A percentile compares a stretch with the other conserved stretches of the same genome.
phyloP scores from a whole-genome alignment of 768 basidiomycete genomes.

The Tricholoma terreum region DNA sequence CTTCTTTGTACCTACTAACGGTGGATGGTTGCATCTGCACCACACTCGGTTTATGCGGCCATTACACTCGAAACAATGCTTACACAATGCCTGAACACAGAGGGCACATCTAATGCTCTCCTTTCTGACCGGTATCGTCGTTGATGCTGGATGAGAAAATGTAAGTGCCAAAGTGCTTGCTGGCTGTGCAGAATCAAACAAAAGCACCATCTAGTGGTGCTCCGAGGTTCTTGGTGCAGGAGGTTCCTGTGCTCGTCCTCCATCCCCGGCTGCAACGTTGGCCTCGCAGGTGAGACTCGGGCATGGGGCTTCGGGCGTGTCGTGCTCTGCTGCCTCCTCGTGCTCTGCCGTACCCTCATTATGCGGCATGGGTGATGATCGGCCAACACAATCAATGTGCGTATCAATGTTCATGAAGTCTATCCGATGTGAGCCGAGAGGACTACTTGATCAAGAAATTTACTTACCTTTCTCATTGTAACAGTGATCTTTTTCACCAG shows the following conservation, averaged over 20 bases:
- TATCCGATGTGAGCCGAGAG: not conserved
- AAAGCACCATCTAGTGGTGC: not conserved
- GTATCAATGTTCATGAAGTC: not conserved
- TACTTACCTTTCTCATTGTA: not conserved
- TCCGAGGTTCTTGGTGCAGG: not conserved
- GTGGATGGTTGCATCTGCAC: not conserved
- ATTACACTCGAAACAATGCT: not conserved
- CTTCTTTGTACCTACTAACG: not conserved
- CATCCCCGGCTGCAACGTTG: not conserved
- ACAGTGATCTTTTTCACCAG: not conserved
- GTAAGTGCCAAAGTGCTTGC: not conserved
- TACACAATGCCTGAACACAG: not conserved
- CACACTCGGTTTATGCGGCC: not conserved
- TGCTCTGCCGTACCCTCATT: not conserved
- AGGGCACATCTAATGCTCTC: not conserved
- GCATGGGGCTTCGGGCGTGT: not conserved
- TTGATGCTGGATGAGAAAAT: not conserved
- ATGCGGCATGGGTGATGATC: not conserved
- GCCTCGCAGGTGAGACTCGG: not conserved
- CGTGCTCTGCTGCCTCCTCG: not conserved
- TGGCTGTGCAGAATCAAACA: not conserved
- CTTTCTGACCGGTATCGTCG: not conserved
- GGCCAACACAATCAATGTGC: not conserved
- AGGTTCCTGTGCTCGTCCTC: not conserved
- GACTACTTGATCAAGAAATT: not conserved